phyloP scores from a whole-genome alignment of 331 rosid genomes.

The Dryas integrifolia region DNA sequence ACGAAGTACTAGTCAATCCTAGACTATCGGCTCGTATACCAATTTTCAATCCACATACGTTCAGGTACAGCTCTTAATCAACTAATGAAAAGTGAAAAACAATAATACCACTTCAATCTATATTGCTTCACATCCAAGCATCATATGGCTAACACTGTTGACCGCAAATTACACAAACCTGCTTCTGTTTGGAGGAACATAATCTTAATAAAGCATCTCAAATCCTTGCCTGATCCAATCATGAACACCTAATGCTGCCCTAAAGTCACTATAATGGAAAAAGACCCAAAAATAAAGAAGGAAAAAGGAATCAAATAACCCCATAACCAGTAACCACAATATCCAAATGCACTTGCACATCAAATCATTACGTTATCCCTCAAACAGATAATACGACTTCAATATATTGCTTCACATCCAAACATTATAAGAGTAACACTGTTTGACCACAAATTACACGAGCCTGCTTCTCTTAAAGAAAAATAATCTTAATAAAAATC shows the following conservation, averaged over 20 bases:
- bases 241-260: neutral
- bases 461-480: neutral
- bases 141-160: neutral
- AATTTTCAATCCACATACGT: conserved; percentile 7
- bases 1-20: neutral
- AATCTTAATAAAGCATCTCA: neutral
- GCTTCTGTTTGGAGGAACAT: neutral
- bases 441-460: conserved; percentile 12
- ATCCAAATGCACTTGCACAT: neutral
- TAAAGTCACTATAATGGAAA: conserved; percentile 8
- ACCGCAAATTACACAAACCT: conserved; percentile 5
- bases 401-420: conserved; percentile 10
- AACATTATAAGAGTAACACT: neutral
- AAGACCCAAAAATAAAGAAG: neutral
- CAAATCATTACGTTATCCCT: neutral
- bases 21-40: neutral
- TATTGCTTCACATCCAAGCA: conserved; percentile 19
- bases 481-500: neutral
- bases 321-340: neutral
- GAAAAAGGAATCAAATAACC: neutral
- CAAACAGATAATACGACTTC: neutral
- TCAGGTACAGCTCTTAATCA: neutral
- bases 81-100: neutral
- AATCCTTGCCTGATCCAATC: neutral
- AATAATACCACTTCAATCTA: neutral